These are phyloP conservation scores for Paecilomyces fulvus DNA, from an alignment of 2,329 filamentous ascomycete genomes.

Conservation along the genomic window DNA sequence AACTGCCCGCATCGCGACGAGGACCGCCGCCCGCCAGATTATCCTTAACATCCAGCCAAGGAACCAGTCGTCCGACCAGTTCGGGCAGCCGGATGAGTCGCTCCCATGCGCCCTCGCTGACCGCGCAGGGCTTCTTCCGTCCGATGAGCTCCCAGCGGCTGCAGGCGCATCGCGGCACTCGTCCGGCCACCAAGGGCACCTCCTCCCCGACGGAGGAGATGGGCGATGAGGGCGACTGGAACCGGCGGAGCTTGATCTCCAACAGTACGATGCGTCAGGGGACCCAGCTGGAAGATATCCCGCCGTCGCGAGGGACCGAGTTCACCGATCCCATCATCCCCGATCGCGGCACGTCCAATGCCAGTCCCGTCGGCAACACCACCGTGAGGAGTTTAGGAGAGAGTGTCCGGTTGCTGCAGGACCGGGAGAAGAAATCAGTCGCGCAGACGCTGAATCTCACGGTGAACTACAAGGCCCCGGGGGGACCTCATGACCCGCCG, in stretches of 20 bases:
- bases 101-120: conserved; percentile 82
- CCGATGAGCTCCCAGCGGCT: conserved; percentile 95
- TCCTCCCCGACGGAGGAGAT: conserved; percentile 34
- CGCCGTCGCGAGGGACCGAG: conserved; percentile 73
- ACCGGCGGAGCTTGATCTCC: conserved; percentile 52
- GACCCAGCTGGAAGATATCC: conserved; percentile 31
- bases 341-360: conserved; percentile 64
- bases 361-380: conserved; percentile 57
- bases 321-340: conserved; percentile 65
- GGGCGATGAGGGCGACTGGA: conserved; percentile 39
- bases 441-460: conserved; percentile 50
- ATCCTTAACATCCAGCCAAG: conserved; percentile 35
- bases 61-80: conserved; percentile 40
- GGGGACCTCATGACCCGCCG: conserved; percentile 48
- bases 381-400: conserved; percentile 61
- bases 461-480: conserved; percentile 49
- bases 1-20: conserved; percentile 50
- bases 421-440: conserved; percentile 34
- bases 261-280: conserved; percentile 39
- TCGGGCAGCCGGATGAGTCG: conserved; percentile 59
- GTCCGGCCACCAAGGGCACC: conserved; percentile 32
- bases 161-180: conserved; percentile 73
- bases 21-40: conserved; percentile 35
- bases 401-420: conserved; percentile 69
- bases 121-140: conserved; percentile 84